Conservation (phyloP, 108 stramenopile genomes). For the Thalassiosira profunda region DNA sequence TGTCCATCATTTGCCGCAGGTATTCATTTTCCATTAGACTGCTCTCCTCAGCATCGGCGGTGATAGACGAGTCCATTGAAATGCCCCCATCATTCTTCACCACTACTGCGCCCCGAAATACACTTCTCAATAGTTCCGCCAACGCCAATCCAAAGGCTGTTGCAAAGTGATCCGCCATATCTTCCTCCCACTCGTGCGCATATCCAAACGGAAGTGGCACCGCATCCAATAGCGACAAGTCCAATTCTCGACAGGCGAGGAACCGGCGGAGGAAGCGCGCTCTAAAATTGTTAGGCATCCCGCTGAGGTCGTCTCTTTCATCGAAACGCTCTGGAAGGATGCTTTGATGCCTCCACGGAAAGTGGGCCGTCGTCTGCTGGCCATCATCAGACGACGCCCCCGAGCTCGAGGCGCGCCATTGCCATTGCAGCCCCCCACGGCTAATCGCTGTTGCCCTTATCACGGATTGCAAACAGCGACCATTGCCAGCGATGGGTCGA, state of each 20-base stretch:
- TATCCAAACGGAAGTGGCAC: conserved; percentile 8
- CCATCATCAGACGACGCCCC: no score
- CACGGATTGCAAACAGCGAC: no score
- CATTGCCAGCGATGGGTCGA: no score
- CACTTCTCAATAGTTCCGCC: background rate
- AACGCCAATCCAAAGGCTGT: conserved; percentile 13
- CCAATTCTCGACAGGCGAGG: conserved; percentile 9
- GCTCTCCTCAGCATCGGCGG: background rate
- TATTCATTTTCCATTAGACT: conserved; percentile 3
- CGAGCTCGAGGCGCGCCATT: no score
- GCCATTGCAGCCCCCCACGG: no score
- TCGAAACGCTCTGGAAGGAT: background rate
- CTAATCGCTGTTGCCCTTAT: no score
- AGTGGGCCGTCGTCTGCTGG: no score
- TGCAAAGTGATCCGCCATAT: conserved; percentile 8
- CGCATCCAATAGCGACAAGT: conserved; percentile 2
- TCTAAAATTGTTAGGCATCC: conserved; percentile 1
- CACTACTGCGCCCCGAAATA: background rate
- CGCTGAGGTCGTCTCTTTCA: background rate
- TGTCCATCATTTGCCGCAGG: conserved; percentile 13
- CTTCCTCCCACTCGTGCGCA: conserved; percentile 13
- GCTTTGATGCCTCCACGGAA: background rate
- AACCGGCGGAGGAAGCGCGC: conserved; percentile 3
- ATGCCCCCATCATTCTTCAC: background rate
- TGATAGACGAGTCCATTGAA: background rate